These are phyloP conservation scores for Xylariaceae sp. DNA, from an alignment of 2,329 filamentous ascomycete genomes.

Conservation along the genomic window DNA sequence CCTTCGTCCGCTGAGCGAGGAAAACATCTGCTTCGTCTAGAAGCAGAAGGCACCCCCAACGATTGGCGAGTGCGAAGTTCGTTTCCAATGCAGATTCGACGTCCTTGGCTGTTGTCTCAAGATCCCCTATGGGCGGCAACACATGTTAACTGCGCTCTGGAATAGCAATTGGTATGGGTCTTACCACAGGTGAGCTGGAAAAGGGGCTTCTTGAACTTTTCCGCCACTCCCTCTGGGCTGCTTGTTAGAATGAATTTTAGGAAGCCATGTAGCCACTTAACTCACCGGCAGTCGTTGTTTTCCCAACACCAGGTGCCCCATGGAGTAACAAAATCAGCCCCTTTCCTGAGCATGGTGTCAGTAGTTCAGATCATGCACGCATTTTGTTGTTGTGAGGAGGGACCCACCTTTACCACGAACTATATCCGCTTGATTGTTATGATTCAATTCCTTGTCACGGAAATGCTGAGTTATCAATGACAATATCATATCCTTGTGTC, in stretches of 20 bases:
- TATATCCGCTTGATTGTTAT: slow-evolving; percentile 38
- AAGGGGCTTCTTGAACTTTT: slow-evolving; percentile 20
- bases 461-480: slow-evolving; percentile 44
- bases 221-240: slow-evolving; percentile 23
- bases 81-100: slow-evolving; percentile 38
- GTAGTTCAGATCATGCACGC: background rate
- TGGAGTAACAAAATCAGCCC: slow-evolving; percentile 27
- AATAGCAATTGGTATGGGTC: background rate
- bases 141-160: background rate
- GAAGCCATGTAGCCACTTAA: background rate
- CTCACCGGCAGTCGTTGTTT: slow-evolving; percentile 28
- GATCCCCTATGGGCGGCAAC: slow-evolving; percentile 29
- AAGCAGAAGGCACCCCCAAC: slow-evolving; percentile 30
- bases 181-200: slow-evolving; percentile 33
- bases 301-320: slow-evolving; percentile 27
- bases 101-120: slow-evolving; percentile 42
- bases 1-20: slow-evolving; percentile 10
- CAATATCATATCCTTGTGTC: slow-evolving; percentile 38
- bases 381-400: background rate
- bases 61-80: slow-evolving; percentile 26
- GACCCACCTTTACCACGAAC: slow-evolving; percentile 43
- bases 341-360: slow-evolving; percentile 14
- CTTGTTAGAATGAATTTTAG: background rate
- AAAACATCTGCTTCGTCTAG: slow-evolving; percentile 35
- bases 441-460: slow-evolving; percentile 37